Conservation (phyloP, 169 alveolate species). For the Babesia ovis region DNA sequence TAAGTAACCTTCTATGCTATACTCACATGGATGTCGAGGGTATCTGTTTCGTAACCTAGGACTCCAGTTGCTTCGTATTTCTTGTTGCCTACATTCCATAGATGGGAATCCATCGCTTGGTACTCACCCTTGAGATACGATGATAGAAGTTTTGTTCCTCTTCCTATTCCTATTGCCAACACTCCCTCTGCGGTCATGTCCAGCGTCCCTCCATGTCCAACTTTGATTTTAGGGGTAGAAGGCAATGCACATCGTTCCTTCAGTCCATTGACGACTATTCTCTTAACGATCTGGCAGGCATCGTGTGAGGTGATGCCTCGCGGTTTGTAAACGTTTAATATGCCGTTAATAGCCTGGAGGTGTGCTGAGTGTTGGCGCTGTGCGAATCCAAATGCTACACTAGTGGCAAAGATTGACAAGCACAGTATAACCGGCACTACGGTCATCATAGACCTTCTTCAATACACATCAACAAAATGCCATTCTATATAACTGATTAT, state of each 20-base stretch:
- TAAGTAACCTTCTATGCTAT: background rate
- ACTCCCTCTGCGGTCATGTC: constrained; percentile 77
- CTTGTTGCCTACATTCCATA: constrained; percentile 58
- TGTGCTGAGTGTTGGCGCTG: background rate
- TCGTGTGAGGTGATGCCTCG: constrained; percentile 51
- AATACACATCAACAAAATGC: background rate
- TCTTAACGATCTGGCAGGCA: constrained; percentile 42
- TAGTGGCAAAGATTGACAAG: background rate
- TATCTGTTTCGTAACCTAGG: constrained; percentile 76
- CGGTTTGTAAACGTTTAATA: constrained; percentile 65
- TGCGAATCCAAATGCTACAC: background rate
- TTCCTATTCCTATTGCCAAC: constrained; percentile 73
- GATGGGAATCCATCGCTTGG: background rate
- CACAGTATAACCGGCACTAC: background rate
- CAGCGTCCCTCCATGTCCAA: constrained; percentile 82
- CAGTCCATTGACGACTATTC: constrained; percentile 19
- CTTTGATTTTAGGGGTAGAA: constrained; percentile 44
- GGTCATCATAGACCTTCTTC: constrained; percentile 6
- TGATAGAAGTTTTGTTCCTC: constrained; percentile 65
- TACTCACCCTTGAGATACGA: constrained; percentile 61
- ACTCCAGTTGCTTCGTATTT: constrained; percentile 64
- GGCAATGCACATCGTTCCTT: background rate
- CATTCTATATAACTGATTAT: too few relatives aligned
- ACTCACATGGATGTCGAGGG: constrained; percentile 63
- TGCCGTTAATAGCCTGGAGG: constrained; percentile 32